These are phyloP conservation scores for Sclerotinia nivalis DNA, from an alignment of 2,329 filamentous ascomycete genomes.

Conservation along the genomic window DNA sequence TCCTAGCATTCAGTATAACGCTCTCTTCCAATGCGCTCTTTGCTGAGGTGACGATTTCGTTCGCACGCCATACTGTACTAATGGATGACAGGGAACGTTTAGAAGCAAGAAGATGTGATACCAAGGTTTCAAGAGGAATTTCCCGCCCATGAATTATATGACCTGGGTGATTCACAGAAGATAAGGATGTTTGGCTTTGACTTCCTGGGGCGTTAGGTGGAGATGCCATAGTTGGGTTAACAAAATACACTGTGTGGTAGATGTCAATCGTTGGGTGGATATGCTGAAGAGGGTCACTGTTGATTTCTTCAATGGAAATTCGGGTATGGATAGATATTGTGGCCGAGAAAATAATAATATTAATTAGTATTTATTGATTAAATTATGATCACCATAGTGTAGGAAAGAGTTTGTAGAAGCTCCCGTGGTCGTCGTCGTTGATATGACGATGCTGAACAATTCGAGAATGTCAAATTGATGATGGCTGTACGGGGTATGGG, in stretches of 20 bases:
- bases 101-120: slow-evolving; percentile 80
- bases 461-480: background rate
- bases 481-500: background rate
- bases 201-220: slow-evolving; percentile 21
- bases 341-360: too few relatives aligned
- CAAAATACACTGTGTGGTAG: background rate
- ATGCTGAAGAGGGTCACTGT: background rate
- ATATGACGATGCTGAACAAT: background rate
- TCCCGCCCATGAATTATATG: slow-evolving; percentile 32
- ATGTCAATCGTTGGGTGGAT: background rate
- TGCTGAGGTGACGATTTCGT: slow-evolving; percentile 78
- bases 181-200: slow-evolving; percentile 35
- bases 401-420: background rate
- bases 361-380: background rate
- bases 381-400: background rate
- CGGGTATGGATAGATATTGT: background rate
- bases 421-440: background rate
- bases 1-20: slow-evolving; percentile 69
- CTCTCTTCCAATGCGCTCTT: slow-evolving; percentile 76
- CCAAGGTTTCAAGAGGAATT: slow-evolving; percentile 69
- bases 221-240: slow-evolving; percentile 14
- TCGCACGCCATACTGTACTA: slow-evolving; percentile 78
- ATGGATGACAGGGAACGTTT: slow-evolving; percentile 87
- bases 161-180: slow-evolving; percentile 33
- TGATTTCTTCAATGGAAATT: background rate